phyloP scores from a whole-genome alignment of 2,329 filamentous ascomycete species.

The Diaporthe sp. region DNA sequence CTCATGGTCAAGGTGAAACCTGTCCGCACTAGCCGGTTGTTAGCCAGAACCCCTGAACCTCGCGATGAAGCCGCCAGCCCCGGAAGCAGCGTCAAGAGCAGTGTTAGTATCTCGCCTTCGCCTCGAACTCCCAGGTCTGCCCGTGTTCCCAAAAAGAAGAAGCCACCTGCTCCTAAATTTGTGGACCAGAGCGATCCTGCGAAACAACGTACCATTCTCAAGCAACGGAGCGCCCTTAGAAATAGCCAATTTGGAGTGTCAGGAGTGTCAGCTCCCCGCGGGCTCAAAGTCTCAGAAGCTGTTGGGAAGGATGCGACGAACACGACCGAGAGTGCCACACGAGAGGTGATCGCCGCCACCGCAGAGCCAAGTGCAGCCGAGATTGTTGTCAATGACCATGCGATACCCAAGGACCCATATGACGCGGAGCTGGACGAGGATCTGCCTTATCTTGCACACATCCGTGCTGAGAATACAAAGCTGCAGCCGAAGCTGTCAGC shows the following conservation, averaged over 20 bases:
- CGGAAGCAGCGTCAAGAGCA: slow-evolving; percentile 10
- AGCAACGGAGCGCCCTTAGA: slow-evolving; percentile 34
- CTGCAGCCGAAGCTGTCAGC: not conserved
- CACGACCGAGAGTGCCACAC: not conserved
- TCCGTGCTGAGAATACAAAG: slow-evolving; percentile 21
- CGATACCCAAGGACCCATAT: not conserved
- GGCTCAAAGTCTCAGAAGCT: slow-evolving; percentile 38
- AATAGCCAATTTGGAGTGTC: slow-evolving; percentile 14
- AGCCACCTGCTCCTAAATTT: not conserved
- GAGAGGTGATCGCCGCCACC: not conserved
- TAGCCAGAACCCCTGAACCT: slow-evolving; percentile 24
- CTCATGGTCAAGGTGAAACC: slow-evolving; percentile 42
- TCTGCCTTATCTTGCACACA: slow-evolving; percentile 40
- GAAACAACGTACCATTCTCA: slow-evolving; percentile 35
- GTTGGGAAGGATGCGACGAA: slow-evolving; percentile 35
- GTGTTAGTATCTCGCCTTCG: slow-evolving; percentile 1
- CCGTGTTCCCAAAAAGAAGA: slow-evolving; percentile 26
- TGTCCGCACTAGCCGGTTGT: slow-evolving; percentile 8
- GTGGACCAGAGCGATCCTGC: slow-evolving; percentile 14
- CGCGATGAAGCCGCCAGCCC: not conserved
- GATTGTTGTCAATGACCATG: not conserved
- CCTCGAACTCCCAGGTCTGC: slow-evolving; percentile 11
- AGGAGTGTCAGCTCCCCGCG: slow-evolving; percentile 33
- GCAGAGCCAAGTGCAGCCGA: not conserved
- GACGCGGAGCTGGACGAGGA: slow-evolving; percentile 31